phyloP scores from a whole-genome alignment of 257 asterid species.

The Paraleonurus japonicus region DNA sequence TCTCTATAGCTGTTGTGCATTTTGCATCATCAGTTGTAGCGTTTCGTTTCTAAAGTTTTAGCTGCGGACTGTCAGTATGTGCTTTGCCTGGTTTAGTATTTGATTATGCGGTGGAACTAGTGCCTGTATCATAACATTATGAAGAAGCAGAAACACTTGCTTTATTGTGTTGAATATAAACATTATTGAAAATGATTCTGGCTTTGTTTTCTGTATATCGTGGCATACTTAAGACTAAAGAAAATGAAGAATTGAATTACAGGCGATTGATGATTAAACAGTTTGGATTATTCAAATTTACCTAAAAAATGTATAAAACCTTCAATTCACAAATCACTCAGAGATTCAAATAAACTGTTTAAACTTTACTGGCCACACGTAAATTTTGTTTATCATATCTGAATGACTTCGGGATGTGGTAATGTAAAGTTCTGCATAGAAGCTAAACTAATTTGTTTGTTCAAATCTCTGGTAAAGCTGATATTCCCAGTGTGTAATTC shows the following conservation, averaged over 20 bases:
- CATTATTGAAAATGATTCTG: background rate
- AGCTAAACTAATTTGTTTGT: background rate
- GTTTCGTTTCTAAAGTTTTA: background rate
- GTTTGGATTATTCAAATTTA: background rate
- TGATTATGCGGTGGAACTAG: background rate
- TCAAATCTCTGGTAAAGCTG: background rate
- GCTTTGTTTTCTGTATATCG: background rate
- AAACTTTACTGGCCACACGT: background rate
- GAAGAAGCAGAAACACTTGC: background rate
- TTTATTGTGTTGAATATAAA: background rate
- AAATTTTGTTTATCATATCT: background rate
- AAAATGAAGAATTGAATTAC: background rate
- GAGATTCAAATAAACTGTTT: background rate
- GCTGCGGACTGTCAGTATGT: background rate
- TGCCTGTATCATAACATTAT: background rate
- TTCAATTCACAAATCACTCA: background rate
- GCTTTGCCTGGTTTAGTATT: background rate
- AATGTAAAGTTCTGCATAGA: background rate
- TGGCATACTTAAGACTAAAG: background rate
- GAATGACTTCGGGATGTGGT: background rate
- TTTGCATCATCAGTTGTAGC: constrained; percentile 10
- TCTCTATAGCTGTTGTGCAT: background rate
- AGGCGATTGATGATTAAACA: background rate
- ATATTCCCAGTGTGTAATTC: background rate
- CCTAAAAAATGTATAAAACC: background rate